Evolutionary conservation across 371 early-diverging fungal genomes (phyloP).

Genomic region (Rhizopus sp.): DNA sequence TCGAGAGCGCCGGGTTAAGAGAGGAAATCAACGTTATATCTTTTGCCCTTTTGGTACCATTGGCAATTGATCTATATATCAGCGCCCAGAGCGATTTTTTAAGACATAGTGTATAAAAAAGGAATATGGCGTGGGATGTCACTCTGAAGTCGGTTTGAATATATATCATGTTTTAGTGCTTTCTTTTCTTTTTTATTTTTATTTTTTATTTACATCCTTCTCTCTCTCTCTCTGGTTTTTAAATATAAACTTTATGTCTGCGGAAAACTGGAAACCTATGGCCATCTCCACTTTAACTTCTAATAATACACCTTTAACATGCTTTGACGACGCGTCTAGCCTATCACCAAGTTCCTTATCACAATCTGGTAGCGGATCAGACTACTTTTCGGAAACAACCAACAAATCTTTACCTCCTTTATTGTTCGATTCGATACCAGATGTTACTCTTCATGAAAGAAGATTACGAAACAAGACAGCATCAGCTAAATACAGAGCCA

Average conservation of each 20-base stretch:
- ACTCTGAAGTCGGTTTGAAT: background rate
- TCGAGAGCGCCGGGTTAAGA: no score
- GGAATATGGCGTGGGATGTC: background rate
- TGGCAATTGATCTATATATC: slow-evolving; percentile 13
- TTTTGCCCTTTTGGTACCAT: slow-evolving; percentile 12
- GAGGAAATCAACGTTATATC: no score
- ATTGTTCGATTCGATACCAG: background rate
- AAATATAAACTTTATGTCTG: slow-evolving; percentile 6
- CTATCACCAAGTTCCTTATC: slow-evolving; percentile 16
- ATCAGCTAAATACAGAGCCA: slow-evolving; percentile 66
- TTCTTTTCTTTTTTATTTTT: no score
- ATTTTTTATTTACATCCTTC: slow-evolving; percentile 6
- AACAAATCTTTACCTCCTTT: background rate
- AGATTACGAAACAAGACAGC: slow-evolving; percentile 64
- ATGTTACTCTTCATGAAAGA: slow-evolving; percentile 20
- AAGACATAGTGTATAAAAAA: slow-evolving; percentile 1
- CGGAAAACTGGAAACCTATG: slow-evolving; percentile 33
- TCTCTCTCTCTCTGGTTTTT: slow-evolving; percentile 1
- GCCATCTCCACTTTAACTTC: slow-evolving; percentile 45
- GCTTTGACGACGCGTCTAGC: slow-evolving; percentile 1
- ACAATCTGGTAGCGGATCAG: slow-evolving; percentile 3
- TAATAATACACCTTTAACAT: background rate
- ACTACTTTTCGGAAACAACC: background rate
- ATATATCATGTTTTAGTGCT: background rate
- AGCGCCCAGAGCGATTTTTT: background rate